Base-by-base conservation (phyloP, 345 rosid species). In the Anacardium occidentale region DNA sequence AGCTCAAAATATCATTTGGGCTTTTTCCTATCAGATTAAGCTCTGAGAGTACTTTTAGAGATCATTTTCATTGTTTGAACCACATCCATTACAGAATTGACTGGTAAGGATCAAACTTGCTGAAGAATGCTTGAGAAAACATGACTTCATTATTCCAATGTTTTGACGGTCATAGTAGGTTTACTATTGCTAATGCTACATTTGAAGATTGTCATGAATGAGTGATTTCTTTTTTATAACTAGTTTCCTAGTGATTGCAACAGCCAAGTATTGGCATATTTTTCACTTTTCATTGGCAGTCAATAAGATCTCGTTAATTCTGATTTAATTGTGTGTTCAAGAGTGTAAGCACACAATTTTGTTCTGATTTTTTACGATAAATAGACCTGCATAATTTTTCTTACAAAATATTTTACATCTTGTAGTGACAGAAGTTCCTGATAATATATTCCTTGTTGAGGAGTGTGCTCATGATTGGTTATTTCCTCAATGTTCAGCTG, bases 391-490 rank as follows among this genome's bases (percentile, higher is more conserved):
- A 24, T 25, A 21, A 63, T 71, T 66, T 55, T 61, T 64, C 60
- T 53, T 57, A 73, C 47, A 26, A 70, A 66, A 34, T 59, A 25
- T 70, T 65, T 50, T 52, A 50, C 65, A 11, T 78, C 25, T 24
- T 83, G 79, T 93, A 92, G 99, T 89, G 70, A 78, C 77, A 48
- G 94, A 88, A 79, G 86, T 85, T 82, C 89, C 91, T 24, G 90
- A 84, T 50, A 81, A 77, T 74, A 79, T 91, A 69, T 92, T 85
- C 87, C 85, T 95, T 60, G 65, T 95, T 78, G 94, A 91, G 74
- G 99, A 95, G 62, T 91, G 98, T 74, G 98, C 99, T 64, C 98
- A 95, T 67, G 99, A 95, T 85, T 95, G 99, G 99, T 79, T 95
- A 86, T 95, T 95, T 86, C 98, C 96, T 73, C 99, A 89, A 48